Evolutionary conservation across 176 grass and related monocot genomes (phyloP).

Genomic region (Avena atlantica): DNA sequence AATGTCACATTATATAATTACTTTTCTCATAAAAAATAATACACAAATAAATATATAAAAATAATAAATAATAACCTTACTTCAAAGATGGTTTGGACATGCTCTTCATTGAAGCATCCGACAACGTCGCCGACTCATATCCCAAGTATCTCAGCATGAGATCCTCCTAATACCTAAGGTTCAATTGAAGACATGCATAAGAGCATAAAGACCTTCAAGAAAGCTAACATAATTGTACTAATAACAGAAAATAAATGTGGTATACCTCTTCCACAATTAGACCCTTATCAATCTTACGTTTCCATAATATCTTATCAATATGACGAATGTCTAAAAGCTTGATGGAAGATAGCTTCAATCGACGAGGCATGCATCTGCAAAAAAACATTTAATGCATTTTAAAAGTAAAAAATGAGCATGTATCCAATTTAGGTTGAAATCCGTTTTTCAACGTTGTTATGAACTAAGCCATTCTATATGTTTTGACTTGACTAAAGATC

Average conservation of each 20-base stretch:
- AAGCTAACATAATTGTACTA: background rate
- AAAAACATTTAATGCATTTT: background rate
- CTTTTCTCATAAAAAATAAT: too few species aligned
- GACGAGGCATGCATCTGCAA: background rate
- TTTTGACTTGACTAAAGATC: background rate
- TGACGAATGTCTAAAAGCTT: background rate
- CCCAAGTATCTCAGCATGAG: constrained; percentile 21
- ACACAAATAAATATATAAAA: background rate
- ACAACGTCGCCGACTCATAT: background rate
- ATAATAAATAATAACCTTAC: background rate
- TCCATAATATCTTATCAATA: background rate
- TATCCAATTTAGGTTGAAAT: background rate
- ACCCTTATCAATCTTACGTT: background rate
- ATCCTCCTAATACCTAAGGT: background rate
- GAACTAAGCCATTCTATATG: background rate
- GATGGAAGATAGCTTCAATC: background rate
- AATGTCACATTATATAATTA: background rate
- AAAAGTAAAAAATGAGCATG: background rate
- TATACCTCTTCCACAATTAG: constrained; percentile 1
- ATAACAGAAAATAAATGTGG: background rate
- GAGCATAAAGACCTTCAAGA: background rate
- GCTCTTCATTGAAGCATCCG: background rate
- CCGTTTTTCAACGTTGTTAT: background rate
- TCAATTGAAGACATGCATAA: background rate
- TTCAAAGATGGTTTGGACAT: background rate